Evolutionary conservation across 495 filamentous ascomycete species (phyloP).

Genomic region (Chaetomium cochliodes): DNA sequence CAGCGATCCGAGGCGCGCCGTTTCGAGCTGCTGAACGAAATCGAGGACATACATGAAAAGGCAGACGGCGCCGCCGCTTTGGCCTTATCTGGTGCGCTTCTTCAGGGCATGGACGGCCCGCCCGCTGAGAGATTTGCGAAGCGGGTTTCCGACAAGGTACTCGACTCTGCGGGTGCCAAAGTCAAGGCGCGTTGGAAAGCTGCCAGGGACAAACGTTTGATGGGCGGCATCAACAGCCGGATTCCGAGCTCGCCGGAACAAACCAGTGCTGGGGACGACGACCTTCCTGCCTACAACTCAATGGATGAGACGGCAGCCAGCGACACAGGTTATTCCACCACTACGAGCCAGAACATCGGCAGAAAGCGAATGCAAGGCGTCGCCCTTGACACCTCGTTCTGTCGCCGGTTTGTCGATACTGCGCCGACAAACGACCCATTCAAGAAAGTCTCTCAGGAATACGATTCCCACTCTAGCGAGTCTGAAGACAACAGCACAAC

Average conservation of each 20-base stretch:
- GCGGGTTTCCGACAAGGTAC: background rate
- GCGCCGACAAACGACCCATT: background rate
- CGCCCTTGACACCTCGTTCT: background rate
- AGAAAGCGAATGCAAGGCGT: background rate
- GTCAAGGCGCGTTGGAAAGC: slow-evolving; percentile 13
- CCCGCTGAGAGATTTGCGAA: slow-evolving; percentile 12
- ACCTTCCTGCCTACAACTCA: background rate
- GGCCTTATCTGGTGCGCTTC: background rate
- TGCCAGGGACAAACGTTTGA: background rate
- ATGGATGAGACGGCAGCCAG: no score
- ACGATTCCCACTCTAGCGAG: background rate
- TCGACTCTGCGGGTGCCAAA: background rate
- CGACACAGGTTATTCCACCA: background rate
- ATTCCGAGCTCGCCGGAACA: background rate
- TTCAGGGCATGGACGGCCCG: slow-evolving; percentile 1
- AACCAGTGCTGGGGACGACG: background rate
- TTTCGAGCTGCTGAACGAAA: slow-evolving; percentile 9
- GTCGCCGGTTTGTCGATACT: background rate
- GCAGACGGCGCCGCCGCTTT: background rate
- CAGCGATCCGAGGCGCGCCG: slow-evolving; percentile 9
- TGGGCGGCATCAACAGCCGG: background rate
- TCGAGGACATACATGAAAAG: slow-evolving; percentile 9
- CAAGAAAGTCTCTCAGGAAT: background rate
- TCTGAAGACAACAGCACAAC: background rate
- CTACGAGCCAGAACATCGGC: background rate